phyloP scores from a whole-genome alignment of 176 grass and related monocot species.

The Rhynchospora tenuis region DNA sequence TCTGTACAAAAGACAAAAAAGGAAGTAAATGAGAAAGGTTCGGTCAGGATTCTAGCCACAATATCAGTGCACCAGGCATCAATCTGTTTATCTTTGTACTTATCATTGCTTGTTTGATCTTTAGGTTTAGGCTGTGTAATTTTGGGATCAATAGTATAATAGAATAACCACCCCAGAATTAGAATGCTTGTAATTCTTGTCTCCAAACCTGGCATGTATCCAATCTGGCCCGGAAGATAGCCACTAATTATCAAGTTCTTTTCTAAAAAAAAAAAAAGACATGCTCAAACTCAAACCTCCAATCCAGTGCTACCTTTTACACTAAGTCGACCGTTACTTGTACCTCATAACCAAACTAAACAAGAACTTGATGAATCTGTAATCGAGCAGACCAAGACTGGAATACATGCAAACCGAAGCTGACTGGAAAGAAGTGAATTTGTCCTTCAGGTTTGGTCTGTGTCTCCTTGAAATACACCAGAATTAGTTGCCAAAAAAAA shows the following conservation, averaged over 20 bases:
- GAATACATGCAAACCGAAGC: conserved; percentile 23
- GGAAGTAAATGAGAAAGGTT: not conserved
- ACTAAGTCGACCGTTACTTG: not conserved
- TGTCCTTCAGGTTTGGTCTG: too few relatives aligned
- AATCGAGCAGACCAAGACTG: not conserved
- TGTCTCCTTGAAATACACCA: too few relatives aligned
- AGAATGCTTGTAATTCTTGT: too few relatives aligned
- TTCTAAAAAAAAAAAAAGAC: not conserved
- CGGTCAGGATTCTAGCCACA: not conserved
- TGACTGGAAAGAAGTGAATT: conserved; percentile 92
- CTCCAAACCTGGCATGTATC: too few relatives aligned
- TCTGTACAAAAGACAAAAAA: conserved; percentile 29
- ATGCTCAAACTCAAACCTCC: not conserved
- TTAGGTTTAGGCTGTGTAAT: not conserved
- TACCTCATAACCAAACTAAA: not conserved
- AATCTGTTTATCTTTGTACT: not conserved
- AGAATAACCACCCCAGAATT: too few relatives aligned
- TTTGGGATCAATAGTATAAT: not conserved
- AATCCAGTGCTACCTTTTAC: not conserved
- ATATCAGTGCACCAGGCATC: not conserved
- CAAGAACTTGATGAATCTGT: not conserved
- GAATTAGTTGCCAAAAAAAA: too few relatives aligned
- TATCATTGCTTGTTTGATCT: not conserved
- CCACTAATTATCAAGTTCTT: too few relatives aligned
- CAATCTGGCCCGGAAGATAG: too few relatives aligned